A percentile compares a stretch with the other conserved stretches of the same genome.
phyloP scores from a whole-genome alignment of 148 eudicot species.

The Arctostaphylos glauca region DNA sequence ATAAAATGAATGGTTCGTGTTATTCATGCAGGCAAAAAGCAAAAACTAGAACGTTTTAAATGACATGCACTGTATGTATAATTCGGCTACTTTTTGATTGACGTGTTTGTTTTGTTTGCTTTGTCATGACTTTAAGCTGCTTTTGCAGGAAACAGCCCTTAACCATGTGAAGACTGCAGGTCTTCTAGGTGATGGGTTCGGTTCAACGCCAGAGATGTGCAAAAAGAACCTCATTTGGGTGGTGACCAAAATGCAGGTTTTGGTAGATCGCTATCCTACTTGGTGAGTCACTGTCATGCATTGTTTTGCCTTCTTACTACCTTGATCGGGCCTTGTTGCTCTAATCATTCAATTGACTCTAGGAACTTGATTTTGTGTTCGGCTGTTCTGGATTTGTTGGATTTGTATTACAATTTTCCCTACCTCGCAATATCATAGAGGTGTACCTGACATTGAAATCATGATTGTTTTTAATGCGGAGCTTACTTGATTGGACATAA shows the following conservation, averaged over 20 bases:
- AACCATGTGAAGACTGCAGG: conserved; percentile 89
- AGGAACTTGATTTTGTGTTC: not conserved
- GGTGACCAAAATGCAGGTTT: conserved; percentile 85
- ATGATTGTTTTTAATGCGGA: not conserved
- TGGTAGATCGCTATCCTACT: conserved; percentile 89
- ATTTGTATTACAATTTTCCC: not conserved
- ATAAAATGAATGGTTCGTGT: not conserved
- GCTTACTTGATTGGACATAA: not conserved
- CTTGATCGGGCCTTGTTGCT: not conserved
- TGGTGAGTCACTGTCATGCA: conserved; percentile 49
- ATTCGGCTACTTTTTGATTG: not conserved
- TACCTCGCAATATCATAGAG: not conserved
- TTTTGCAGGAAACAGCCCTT: conserved; percentile 87
- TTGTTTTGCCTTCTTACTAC: not conserved
- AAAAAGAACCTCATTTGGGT: conserved; percentile 93
- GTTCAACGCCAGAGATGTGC: conserved; percentile 95
- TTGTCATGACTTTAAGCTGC: conserved; percentile 11
- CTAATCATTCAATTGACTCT: not conserved
- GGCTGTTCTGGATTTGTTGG: not conserved
- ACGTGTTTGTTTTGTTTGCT: not conserved
- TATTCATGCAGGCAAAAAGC: not conserved
- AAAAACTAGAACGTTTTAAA: not conserved
- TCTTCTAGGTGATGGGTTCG: conserved; percentile 87
- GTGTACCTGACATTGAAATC: not conserved
- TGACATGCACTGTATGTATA: not conserved